Evolutionary conservation across 768 basidiomycete genomes (phyloP).

Genomic region (Boletus rubropictus): DNA sequence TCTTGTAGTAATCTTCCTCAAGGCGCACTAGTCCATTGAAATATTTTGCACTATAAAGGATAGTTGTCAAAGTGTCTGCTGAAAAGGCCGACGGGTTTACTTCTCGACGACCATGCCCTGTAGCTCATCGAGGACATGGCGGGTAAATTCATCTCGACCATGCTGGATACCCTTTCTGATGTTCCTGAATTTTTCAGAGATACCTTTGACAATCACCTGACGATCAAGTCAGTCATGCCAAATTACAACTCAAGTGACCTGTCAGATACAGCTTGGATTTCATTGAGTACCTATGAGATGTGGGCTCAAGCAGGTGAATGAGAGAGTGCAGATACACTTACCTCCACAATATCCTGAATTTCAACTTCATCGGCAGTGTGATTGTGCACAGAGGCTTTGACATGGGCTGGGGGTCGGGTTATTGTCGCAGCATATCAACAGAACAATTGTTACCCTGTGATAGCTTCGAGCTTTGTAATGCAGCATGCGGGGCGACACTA

Average conservation of each 20-base stretch:
- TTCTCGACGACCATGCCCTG: constrained; percentile 35
- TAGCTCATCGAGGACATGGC: constrained; percentile 40
- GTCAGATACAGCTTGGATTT: constrained; percentile 41
- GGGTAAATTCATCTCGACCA: constrained; percentile 43
- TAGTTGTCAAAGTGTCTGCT: constrained; percentile 1
- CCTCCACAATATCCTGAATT: constrained; percentile 39
- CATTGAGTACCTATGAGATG: constrained; percentile 39
- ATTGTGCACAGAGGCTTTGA: background rate
- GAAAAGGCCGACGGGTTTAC: constrained; percentile 9
- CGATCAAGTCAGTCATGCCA: constrained; percentile 12
- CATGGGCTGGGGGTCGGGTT: background rate
- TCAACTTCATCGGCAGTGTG: constrained; percentile 7
- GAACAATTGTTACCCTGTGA: constrained; percentile 4
- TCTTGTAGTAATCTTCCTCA: constrained; percentile 47
- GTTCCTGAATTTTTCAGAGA: constrained; percentile 42
- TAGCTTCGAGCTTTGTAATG: constrained; percentile 2
- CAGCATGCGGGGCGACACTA: constrained; percentile 1
- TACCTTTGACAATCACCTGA: constrained; percentile 46
- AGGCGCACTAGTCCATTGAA: constrained; percentile 52
- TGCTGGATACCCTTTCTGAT: constrained; percentile 42
- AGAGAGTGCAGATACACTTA: constrained; percentile 18
- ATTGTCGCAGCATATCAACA: background rate
- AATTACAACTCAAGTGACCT: background rate
- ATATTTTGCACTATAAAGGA: constrained; percentile 37
- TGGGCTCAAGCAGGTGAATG: background rate